Evolutionary conservation across 345 rosid genomes (phyloP), one percentile per base, ranked within the genome.

Genomic region (Crucihimalaya himalaica): DNA sequence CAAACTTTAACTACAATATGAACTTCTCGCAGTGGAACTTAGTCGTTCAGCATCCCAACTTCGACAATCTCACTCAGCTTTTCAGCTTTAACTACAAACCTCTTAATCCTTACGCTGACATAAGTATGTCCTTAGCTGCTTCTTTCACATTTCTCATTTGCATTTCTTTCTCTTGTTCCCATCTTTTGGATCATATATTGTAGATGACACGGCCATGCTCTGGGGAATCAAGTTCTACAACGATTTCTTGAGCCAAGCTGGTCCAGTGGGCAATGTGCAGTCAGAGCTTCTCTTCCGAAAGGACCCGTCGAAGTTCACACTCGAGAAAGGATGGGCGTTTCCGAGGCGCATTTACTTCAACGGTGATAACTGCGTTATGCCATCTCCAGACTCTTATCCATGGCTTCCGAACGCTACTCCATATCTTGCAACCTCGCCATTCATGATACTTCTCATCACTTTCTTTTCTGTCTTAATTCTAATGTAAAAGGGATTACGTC

Each of bases 261-360:
- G 97, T 62, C 88, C 81, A 16, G 1, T 66, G 51, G 98, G 97
- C n/a, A 89, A 91, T 62, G 91, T 89, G 57, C 98, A 91, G 76
- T 84, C 96, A 10, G 98, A 93, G 82, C 68, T 91, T 63, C 92
- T 93, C 8, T 91, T 93, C 82, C 86, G 48, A 16, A 93, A 93
- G 84, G 86, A 91, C 56, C 61, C 65, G 31, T 60, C 77, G 10
- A 81, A 85, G 25, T 90, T 90, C 77, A 90, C 96, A 42, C 83
- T 89, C 2, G 88, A 85, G 21, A 86, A 90, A 78, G 96, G 98
- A 57, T 93, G 98, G 97, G 98, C 88, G 25, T 91, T 90, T 78
- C 98, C 98, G 0, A 83, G 92, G 66, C 86, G 92, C 63, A 80
- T 93, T 63, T 90, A 93, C 68, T 93, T 93, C 83, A 93, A 93